Percentiles rank a stretch among this genome's conserved stretches.
Evolutionary conservation across 2,329 filamentous ascomycete genomes (phyloP).

Genomic region (Ophiognomonia clavigignenti-juglandacearum): DNA sequence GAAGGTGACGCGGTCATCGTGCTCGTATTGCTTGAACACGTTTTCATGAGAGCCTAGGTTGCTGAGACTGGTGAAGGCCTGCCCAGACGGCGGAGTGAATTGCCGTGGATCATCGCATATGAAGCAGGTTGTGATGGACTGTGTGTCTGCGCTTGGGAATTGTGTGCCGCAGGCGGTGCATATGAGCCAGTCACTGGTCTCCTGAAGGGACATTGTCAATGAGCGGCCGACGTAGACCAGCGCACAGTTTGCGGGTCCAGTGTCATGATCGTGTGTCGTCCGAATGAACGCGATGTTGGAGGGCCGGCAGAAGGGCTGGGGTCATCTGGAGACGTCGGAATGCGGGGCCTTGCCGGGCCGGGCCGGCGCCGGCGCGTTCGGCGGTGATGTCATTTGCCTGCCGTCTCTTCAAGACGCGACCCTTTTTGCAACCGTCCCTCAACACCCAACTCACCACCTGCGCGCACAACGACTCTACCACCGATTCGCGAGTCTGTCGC

Average conservation of each 20-base stretch:
- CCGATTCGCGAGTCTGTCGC: too few relatives aligned
- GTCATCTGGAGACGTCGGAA: too few relatives aligned
- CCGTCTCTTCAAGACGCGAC: background rate
- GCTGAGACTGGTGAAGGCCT: constrained; percentile 60
- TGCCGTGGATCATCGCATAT: constrained; percentile 73
- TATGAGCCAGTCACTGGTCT: constrained; percentile 36
- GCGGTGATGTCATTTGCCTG: background rate
- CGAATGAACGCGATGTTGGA: too few relatives aligned
- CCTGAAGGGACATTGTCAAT: background rate
- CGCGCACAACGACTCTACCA: background rate
- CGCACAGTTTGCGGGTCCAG: too few relatives aligned
- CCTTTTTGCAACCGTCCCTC: background rate
- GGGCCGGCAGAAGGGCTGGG: too few relatives aligned
- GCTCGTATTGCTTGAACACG: constrained; percentile 41
- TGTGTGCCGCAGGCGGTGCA: constrained; percentile 70
- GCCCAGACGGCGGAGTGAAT: constrained; percentile 59
- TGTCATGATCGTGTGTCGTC: too few relatives aligned
- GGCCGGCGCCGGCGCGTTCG: background rate
- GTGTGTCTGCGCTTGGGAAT: constrained; percentile 48
- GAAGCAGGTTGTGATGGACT: constrained; percentile 50
- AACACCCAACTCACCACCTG: background rate
- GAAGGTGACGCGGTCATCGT: constrained; percentile 39
- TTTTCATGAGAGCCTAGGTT: constrained; percentile 47
- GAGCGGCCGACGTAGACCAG: too few relatives aligned
- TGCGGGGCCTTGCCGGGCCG: background rate